Conservation (phyloP, 371 early-diverging fungal genomes). For the Phascolomyces articulosus region DNA sequence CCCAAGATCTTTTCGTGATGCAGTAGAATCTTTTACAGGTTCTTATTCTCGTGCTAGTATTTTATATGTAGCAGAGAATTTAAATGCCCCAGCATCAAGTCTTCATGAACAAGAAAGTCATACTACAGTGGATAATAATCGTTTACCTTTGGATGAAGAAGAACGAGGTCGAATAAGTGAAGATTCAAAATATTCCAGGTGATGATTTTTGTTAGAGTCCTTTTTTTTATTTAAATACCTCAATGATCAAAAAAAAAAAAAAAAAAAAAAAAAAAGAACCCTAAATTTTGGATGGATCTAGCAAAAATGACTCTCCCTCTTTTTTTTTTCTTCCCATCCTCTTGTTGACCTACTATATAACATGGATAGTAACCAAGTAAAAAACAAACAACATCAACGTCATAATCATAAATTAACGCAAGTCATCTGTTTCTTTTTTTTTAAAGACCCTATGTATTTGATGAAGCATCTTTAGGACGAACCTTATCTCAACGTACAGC, state of each 20-base stretch:
- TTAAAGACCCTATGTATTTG: background rate
- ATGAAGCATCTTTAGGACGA: background rate
- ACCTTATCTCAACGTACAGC: constrained; percentile 13
- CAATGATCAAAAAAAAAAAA: too few relatives aligned
- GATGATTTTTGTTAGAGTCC: background rate
- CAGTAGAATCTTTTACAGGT: constrained; percentile 5
- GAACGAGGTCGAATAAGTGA: constrained; percentile 2
- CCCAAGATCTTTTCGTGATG: background rate
- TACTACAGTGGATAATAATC: too few relatives aligned
- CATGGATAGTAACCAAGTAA: background rate
- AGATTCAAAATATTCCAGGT: background rate
- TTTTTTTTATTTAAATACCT: background rate
- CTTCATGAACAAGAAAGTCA: background rate
- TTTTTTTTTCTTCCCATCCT: background rate
- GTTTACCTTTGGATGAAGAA: background rate
- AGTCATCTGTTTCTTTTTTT: too few relatives aligned
- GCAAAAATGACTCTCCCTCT: background rate
- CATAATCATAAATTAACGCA: too few relatives aligned
- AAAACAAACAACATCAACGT: too few relatives aligned
- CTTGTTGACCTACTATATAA: background rate
- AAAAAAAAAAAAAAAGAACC: too few relatives aligned
- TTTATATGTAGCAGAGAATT: constrained; percentile 23
- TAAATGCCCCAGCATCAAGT: background rate
- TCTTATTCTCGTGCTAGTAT: constrained; percentile 22
- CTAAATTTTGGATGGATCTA: too few relatives aligned